Percentiles rank a stretch among this genome's conserved stretches.
phyloP scores from a whole-genome alignment of 208 protist genomes.

The Acanthamoeba sp. region DNA sequence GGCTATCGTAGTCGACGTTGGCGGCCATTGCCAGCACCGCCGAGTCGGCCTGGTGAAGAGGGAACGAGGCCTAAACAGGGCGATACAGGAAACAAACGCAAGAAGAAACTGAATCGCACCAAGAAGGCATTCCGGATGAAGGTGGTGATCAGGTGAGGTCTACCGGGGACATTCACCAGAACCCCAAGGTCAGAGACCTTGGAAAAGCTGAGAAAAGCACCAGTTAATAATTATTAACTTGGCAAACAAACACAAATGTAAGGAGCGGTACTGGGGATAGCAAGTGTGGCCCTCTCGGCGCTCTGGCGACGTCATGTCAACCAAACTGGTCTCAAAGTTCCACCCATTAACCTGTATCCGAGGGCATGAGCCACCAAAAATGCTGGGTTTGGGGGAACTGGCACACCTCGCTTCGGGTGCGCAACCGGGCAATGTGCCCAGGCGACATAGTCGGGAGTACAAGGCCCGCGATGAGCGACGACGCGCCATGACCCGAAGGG shows the following conservation, averaged over 20 bases:
- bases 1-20: not conserved
- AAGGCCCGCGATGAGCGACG: not conserved
- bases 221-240: too few relatives aligned
- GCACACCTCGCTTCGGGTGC: not conserved
- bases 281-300: not conserved
- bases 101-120: not conserved
- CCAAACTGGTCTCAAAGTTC: not conserved
- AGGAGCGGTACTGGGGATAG: not conserved
- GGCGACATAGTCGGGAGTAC: not conserved
- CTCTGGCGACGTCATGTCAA: not conserved
- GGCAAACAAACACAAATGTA: not conserved
- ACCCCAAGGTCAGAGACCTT: not conserved
- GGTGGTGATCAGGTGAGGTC: not conserved
- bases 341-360: not conserved
- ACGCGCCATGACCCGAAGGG: not conserved
- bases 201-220: too few relatives aligned
- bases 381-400: not conserved
- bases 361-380: too few relatives aligned
- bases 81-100: not conserved
- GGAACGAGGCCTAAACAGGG: too few relatives aligned
- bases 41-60: constrained; percentile 2
- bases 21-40: not conserved
- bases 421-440: too few relatives aligned
- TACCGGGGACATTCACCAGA: not conserved
- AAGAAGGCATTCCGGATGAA: not conserved